A percentile compares a stretch with the other conserved stretches of the same genome.
Evolutionary conservation across 176 grass and related monocot genomes (phyloP).

Genomic region (Oryza meyeriana): DNA sequence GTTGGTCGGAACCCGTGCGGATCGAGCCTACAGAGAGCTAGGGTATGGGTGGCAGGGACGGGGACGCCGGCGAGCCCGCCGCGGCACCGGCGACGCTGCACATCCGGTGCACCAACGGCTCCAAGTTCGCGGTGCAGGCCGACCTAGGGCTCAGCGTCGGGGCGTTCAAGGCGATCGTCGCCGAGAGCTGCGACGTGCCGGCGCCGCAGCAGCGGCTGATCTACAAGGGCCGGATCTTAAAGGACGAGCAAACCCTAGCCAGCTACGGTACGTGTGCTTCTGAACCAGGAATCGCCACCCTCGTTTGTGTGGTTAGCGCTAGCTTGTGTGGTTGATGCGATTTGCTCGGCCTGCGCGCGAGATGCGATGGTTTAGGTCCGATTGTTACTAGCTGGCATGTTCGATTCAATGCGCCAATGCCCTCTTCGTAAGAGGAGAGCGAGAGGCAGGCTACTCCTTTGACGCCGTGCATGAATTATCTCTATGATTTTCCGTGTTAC

Average conservation of each 20-base stretch:
- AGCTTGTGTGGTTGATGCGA: not conserved
- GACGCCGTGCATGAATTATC: not conserved
- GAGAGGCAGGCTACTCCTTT: not conserved
- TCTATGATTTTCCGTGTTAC: not conserved
- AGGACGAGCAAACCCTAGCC: constrained; percentile 66
- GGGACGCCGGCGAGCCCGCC: constrained; percentile 10
- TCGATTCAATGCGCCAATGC: constrained; percentile 22
- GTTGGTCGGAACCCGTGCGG: not conserved
- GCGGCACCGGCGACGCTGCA: constrained; percentile 38
- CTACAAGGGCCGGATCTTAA: constrained; percentile 74
- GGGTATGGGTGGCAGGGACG: constrained; percentile 50
- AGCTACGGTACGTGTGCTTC: constrained; percentile 44
- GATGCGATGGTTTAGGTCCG: not conserved
- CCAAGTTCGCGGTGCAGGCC: constrained; percentile 54
- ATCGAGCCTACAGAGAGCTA: constrained; percentile 26
- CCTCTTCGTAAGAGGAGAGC: not conserved
- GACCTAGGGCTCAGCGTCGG: constrained; percentile 45
- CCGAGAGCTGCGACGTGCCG: constrained; percentile 56
- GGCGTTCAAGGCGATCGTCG: constrained; percentile 54
- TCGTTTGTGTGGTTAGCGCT: not conserved
- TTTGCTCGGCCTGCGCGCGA: not conserved
- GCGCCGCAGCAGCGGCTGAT: constrained; percentile 70
- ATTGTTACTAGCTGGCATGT: not conserved
- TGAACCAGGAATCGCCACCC: not conserved
- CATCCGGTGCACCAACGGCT: constrained; percentile 59